A percentile compares a stretch with the other conserved stretches of the same genome.
Evolutionary conservation across 805 yeast genomes (phyloP).

Genomic region (Kodamaea neixiangensis): DNA sequence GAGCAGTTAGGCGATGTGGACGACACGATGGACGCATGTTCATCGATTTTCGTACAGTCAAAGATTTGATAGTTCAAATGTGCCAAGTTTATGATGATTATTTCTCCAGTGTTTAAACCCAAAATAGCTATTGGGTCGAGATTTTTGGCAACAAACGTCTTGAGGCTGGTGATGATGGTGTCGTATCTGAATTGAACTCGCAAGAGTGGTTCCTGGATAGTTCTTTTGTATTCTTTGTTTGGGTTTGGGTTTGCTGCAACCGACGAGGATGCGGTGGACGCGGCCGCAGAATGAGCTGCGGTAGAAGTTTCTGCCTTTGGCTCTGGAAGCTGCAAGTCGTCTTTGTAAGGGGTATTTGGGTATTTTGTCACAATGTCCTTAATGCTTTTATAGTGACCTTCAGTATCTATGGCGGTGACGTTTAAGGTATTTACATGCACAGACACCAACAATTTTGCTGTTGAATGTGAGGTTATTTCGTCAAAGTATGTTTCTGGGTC

Average conservation of each 20-base stretch:
- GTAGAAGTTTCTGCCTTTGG: slow-evolving; percentile 14
- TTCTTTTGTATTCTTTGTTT: slow-evolving; percentile 24
- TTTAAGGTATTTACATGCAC: slow-evolving; percentile 54
- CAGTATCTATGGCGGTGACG: slow-evolving; percentile 38
- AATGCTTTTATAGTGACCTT: slow-evolving; percentile 25
- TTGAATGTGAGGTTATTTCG: slow-evolving; percentile 30
- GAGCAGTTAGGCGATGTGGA: slow-evolving; percentile 15
- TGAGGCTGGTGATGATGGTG: slow-evolving; percentile 42
- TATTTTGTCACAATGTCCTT: slow-evolving; percentile 12
- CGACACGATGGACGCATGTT: neutral
- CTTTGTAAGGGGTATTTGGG: slow-evolving; percentile 10
- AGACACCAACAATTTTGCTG: slow-evolving; percentile 40
- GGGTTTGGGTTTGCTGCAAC: slow-evolving; percentile 1
- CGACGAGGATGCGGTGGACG: neutral
- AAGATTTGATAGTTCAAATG: slow-evolving; percentile 46
- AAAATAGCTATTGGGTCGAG: slow-evolving; percentile 51
- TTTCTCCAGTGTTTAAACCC: slow-evolving; percentile 70
- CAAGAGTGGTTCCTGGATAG: slow-evolving; percentile 48
- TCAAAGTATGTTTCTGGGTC: slow-evolving; percentile 16
- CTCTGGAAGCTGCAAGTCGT: slow-evolving; percentile 16
- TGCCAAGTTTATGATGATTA: slow-evolving; percentile 59
- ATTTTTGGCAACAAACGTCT: slow-evolving; percentile 27
- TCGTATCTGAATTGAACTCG: slow-evolving; percentile 39
- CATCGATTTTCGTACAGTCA: slow-evolving; percentile 28
- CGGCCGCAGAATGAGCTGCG: slow-evolving; percentile 1